Base-by-base conservation (phyloP, 177 flowering plant genomes). In the Tripterygium wilfordii region DNA sequence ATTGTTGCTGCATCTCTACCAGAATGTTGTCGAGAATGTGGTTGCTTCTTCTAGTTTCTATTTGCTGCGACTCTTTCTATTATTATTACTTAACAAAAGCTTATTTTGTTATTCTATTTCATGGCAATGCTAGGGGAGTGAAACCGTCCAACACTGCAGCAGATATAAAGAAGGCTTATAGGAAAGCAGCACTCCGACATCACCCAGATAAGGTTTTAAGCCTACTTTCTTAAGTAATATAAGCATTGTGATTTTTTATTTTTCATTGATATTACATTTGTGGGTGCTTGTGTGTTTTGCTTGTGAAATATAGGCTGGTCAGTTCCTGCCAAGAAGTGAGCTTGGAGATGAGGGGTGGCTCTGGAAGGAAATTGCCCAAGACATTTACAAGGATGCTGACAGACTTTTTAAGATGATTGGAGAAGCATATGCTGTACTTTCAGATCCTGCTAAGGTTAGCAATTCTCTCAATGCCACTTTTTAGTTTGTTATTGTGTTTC, bases 351-450 rank as follows among this genome's bases (percentile, higher is more conserved):
- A 81, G 48, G 77, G 80, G 10, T 64, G 14, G 48, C 58, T 78
- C 29, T 76, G 94, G 94, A 92, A 82, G 61, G 90, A 84, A 64
- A 75, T 89, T 47, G 67, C 68, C 13, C 71, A 72, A 26, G 89
- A 79, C 57, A 77, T 87, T 41, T 77, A 87, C 57, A 71, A 65
- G 66, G 95, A 87, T 72, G 84, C 96, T 52, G 99, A 94, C 60
- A 70, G 85, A 66, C 90, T 94, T 45, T 94, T 94, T 25, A 94
- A 94, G 69, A 79, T 83, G 67, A 87, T 94, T 59, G 97, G 96
- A 56, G 99, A 94, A 72, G 96, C 99, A 31, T 83, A 94, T 77
- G 82, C 95, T 35, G 82, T 86, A 21, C 82, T 89, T 36, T 89
- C 96, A 20, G 92, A 94, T 62, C 66, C 85, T 7, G 24, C 52